Evolutionary conservation across 139 green algal genomes (phyloP).

Genomic region (Protoeuglena noctilucae): DNA sequence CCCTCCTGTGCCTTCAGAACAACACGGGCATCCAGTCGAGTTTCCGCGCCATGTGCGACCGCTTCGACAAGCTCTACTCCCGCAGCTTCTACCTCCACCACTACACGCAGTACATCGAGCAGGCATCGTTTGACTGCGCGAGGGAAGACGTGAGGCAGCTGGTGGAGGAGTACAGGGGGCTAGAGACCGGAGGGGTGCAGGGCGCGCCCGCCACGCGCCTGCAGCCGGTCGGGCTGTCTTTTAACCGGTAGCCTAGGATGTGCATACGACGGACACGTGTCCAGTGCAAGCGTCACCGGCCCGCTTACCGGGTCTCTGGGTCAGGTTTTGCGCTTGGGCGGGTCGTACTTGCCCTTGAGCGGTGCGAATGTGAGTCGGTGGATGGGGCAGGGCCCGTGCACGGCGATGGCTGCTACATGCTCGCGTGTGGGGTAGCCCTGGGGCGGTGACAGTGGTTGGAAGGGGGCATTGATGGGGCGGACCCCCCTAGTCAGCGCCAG

Average conservation of each 20-base stretch:
- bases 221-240: slow-evolving; percentile 1
- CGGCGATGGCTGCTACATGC: neutral
- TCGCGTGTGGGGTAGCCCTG: neutral
- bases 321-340: too few relatives aligned
- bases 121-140: slow-evolving; percentile 26
- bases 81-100: slow-evolving; percentile 48
- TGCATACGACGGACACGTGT: too few relatives aligned
- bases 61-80: slow-evolving; percentile 41
- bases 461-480: too few relatives aligned
- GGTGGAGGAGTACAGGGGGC: slow-evolving; percentile 17
- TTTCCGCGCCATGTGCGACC: slow-evolving; percentile 18
- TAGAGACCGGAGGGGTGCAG: slow-evolving; percentile 11
- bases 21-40: slow-evolving; percentile 47
- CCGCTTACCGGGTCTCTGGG: too few relatives aligned
- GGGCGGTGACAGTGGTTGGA: too few relatives aligned
- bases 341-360: neutral
- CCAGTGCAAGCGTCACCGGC: too few relatives aligned
- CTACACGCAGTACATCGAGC: slow-evolving; percentile 54
- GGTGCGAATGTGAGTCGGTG: neutral
- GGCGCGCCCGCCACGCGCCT: neutral
- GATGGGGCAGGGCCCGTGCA: neutral
- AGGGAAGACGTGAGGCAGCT: slow-evolving; percentile 17
- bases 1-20: slow-evolving; percentile 51
- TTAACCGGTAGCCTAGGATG: too few relatives aligned
- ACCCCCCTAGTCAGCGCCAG: too few relatives aligned